A percentile compares a stretch with the other conserved stretches of the same genome.
Evolutionary conservation across 2,329 filamentous ascomycete genomes (phyloP).

Genomic region (Lasiodiplodia hormozganensis): DNA sequence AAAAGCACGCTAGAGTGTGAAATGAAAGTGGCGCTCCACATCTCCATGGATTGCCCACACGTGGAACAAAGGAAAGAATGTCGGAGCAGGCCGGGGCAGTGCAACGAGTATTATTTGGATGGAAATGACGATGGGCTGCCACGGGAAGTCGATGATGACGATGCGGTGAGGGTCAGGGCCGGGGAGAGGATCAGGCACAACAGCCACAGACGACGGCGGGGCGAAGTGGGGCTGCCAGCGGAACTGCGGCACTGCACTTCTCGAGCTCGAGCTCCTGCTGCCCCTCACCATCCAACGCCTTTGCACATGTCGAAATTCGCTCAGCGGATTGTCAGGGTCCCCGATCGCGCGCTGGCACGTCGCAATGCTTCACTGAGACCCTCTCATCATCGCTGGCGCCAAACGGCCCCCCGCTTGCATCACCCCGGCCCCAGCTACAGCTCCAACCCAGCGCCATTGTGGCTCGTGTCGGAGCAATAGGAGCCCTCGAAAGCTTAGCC

Average conservation of each 20-base stretch:
- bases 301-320: constrained; percentile 1
- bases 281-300: neutral
- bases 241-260: constrained; percentile 20
- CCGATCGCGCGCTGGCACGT: neutral
- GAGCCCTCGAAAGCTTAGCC: constrained; percentile 15
- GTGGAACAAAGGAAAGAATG: too few species aligned
- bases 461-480: constrained; percentile 1
- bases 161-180: constrained; percentile 24
- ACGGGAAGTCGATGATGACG: neutral
- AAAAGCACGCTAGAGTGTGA: neutral
- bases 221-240: constrained; percentile 17
- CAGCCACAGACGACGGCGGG: constrained; percentile 22
- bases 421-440: constrained; percentile 4
- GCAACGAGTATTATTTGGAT: constrained; percentile 10
- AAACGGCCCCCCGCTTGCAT: neutral
- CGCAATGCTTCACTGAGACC: neutral
- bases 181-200: constrained; percentile 9
- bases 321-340: neutral
- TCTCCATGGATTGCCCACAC: too few species aligned
- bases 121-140: neutral
- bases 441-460: neutral
- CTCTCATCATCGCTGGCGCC: constrained; percentile 6
- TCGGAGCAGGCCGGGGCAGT: neutral
- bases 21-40: too few species aligned
- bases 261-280: constrained; percentile 12